Evolutionary conservation across 441 rosid genomes (phyloP), one percentile per base, ranked within the genome.

Genomic region (Manihot esculenta): DNA sequence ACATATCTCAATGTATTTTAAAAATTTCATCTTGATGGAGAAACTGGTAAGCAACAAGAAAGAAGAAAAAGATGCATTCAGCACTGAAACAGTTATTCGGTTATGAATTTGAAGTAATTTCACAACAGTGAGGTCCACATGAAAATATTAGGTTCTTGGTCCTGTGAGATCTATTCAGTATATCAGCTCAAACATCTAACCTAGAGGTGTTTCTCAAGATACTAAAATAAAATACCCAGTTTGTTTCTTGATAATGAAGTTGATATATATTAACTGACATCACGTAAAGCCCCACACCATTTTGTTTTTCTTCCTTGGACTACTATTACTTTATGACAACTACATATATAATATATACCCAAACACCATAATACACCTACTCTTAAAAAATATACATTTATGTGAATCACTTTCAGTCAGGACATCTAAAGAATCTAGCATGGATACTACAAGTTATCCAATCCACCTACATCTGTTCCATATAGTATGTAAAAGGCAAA

Each of bases 371-470:
- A 50, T 30, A 69, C 6, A 33, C 9, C 49, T 60, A 33, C 64
- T 30, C 21, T 20, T 45, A 30, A 24, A 24, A 59, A 30, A 59
- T 14, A 57, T 12, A 3, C 17, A 5, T 68, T 68, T 4, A 7
- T 27, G 42, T 56, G 55, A 44, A 24, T 41, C 41, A 55, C 18
- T 8, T 20, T 41, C 2, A 12, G 18, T n/a, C 1, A 21, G 18
- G 47, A 47, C 13, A 71, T 71, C 69, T 30, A 62, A 57, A 45
- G 24, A 49, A 44, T 42, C 35, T n/a, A 15, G 15, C 33, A 59
- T 60, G 26, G 53, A 27, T 8, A 26, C 4, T 5, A 42, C 18
- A 62, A 49, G 51, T 23, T 50, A 23, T 61, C 23, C 51, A 49
- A 23, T 49, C 11, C 51, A 12, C 51, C 51, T 30, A 51, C 51